Conservation (phyloP, 352 stramenopile genomes). For the Phytophthora tentaculata region DNA sequence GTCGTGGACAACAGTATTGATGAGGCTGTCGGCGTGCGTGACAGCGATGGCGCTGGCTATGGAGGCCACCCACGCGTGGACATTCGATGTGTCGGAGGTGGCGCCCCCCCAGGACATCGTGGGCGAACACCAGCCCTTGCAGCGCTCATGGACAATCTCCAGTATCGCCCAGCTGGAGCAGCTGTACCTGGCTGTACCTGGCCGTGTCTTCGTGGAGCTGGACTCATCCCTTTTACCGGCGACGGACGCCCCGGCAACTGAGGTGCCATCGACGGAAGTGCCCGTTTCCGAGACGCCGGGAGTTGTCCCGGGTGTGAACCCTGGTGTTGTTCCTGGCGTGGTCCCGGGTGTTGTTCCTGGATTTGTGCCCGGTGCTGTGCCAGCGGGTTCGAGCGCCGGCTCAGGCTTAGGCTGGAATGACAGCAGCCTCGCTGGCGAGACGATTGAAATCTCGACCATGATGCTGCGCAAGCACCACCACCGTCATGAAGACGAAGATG, state of each 20-base stretch:
- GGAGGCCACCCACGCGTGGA: constrained; percentile 31
- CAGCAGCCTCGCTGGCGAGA: constrained; percentile 20
- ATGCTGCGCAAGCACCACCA: constrained; percentile 44
- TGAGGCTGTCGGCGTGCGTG: constrained; percentile 36
- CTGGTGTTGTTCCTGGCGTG: constrained; percentile 21
- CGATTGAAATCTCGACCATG: constrained; percentile 43
- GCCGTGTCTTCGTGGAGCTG: constrained; percentile 63
- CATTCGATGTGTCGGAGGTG: constrained; percentile 43
- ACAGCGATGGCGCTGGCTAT: constrained; percentile 30
- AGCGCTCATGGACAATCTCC: constrained; percentile 51
- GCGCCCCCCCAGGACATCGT: constrained; percentile 32
- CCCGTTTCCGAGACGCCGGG: constrained; percentile 20
- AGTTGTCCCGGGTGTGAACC: constrained; percentile 17
- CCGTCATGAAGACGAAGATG: constrained; percentile 23
- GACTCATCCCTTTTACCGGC: constrained; percentile 39
- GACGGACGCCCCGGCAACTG: constrained; percentile 24
- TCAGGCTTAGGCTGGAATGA: constrained; percentile 19
- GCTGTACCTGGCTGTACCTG: constrained; percentile 57
- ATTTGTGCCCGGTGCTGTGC: constrained; percentile 16
- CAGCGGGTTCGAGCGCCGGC: constrained; percentile 9
- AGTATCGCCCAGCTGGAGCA: constrained; percentile 50
- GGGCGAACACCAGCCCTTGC: constrained; percentile 48
- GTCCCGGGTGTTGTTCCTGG: constrained; percentile 25
- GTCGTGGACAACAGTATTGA: constrained; percentile 1
- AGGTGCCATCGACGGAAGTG: constrained; percentile 10